phyloP scores from a whole-genome alignment of 2,329 filamentous ascomycete species.

The Diaporthe destruens region DNA sequence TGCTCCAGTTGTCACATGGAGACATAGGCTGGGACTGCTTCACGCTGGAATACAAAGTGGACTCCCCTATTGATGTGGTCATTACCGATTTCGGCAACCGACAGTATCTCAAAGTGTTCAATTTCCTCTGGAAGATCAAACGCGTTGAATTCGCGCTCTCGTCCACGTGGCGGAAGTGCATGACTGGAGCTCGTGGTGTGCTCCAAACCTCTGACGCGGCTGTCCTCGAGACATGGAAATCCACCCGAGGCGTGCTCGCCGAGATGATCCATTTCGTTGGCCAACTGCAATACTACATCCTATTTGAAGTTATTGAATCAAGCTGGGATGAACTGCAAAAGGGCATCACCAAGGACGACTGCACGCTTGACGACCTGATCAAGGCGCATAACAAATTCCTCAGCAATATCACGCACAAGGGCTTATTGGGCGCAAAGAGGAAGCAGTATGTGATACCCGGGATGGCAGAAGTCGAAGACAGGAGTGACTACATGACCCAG shows the following conservation, averaged over 20 bases:
- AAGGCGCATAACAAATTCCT: constrained; percentile 91
- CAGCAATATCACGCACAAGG: constrained; percentile 94
- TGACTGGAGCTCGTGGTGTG: constrained; percentile 94
- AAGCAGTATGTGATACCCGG: constrained; percentile 54
- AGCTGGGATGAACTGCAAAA: constrained; percentile 93
- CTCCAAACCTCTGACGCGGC: constrained; percentile 78
- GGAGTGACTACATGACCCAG: constrained; percentile 86
- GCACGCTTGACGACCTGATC: constrained; percentile 95
- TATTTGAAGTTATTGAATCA: constrained; percentile 98
- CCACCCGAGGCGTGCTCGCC: constrained; percentile 86
- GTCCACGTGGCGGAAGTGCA: constrained; percentile 93
- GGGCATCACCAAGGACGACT: constrained; percentile 84
- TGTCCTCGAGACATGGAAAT: constrained; percentile 87
- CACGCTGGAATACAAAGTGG: constrained; percentile 98
- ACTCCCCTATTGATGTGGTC: constrained; percentile 95
- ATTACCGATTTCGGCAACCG: constrained; percentile 96
- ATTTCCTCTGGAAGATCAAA: constrained; percentile 98
- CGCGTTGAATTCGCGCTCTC: constrained; percentile 94
- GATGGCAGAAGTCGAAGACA: constrained; percentile 68
- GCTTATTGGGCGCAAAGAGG: constrained; percentile 82
- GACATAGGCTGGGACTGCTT: constrained; percentile 99
- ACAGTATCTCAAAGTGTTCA: constrained; percentile 99
- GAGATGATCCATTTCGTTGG: constrained; percentile 99
- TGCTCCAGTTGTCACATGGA: constrained; percentile 95
- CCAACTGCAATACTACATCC: constrained; percentile 97